Conservation (phyloP, 106 monocot genomes). For the Ottelia alismoides region DNA sequence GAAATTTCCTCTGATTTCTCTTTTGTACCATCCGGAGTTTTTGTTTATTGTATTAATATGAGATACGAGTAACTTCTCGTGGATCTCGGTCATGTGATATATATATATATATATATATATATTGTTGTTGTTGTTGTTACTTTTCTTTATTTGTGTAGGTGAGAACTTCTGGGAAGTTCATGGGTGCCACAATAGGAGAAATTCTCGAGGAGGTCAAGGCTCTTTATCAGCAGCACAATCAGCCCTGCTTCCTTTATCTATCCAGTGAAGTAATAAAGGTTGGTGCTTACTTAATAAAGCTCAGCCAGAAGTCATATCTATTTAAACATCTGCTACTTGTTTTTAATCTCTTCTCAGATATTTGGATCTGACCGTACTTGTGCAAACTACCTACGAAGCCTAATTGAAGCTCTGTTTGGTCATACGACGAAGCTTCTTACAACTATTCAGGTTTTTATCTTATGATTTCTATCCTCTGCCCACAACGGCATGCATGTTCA, state of each 20-base stretch:
- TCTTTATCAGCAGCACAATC: constrained; percentile 77
- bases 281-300: background rate
- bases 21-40: too few species aligned
- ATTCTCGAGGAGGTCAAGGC: constrained; percentile 82
- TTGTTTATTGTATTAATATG: too few species aligned
- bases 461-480: too few species aligned
- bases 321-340: too few species aligned
- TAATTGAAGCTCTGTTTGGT: constrained; percentile 70
- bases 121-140: too few species aligned
- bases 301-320: constrained; percentile 1
- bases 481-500: too few species aligned
- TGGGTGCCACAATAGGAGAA: constrained; percentile 77
- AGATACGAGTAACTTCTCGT: too few species aligned
- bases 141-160: too few species aligned
- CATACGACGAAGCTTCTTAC: constrained; percentile 79
- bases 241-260: constrained; percentile 86
- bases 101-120: too few species aligned
- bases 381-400: constrained; percentile 54
- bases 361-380: constrained; percentile 94
- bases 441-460: constrained; percentile 74
- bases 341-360: constrained; percentile 78
- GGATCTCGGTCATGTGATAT: too few species aligned
- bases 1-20: too few species aligned
- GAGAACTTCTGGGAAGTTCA: constrained; percentile 69
- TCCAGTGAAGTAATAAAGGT: constrained; percentile 99